A percentile compares a stretch with the other conserved stretches of the same genome.
These are phyloP conservation scores for Smallanthus sonchifolius DNA, from an alignment of 129 eudicot genomes.

Conservation along the genomic window DNA sequence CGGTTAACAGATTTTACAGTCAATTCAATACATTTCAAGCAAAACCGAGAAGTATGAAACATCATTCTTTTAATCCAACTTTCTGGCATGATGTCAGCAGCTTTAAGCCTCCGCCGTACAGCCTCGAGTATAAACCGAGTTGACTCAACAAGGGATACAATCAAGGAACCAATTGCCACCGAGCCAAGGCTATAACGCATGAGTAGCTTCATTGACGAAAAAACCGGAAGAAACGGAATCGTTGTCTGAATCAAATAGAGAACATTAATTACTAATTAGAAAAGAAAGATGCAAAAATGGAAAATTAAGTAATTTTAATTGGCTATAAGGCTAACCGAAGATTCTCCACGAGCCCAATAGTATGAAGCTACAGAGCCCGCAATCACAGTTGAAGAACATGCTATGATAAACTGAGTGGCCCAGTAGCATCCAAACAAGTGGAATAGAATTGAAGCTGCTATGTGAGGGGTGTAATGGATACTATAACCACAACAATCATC, in stretches of 20 bases:
- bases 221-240: constrained; percentile 90
- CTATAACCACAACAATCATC: constrained; percentile 88
- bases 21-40: constrained; percentile 60
- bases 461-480: constrained; percentile 74
- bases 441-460: constrained; percentile 74
- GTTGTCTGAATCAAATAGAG: constrained; percentile 48
- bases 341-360: constrained; percentile 90
- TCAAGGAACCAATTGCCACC: constrained; percentile 78
- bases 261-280: neutral
- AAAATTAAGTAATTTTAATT: neutral
- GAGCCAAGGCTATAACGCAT: constrained; percentile 77
- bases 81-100: constrained; percentile 54
- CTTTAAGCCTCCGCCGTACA: constrained; percentile 72
- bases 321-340: constrained; percentile 58
- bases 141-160: constrained; percentile 80
- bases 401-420: constrained; percentile 83
- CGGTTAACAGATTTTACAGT: constrained; percentile 85
- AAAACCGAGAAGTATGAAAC: constrained; percentile 52
- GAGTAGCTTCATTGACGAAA: constrained; percentile 92
- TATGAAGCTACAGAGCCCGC: constrained; percentile 99
- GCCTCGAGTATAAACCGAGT: constrained; percentile 77
- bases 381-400: constrained; percentile 82
- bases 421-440: constrained; percentile 92
- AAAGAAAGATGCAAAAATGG: constrained; percentile 1
- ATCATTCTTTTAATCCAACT: constrained; percentile 58